A percentile compares a stretch with the other conserved stretches of the same genome.
Evolutionary conservation across 2,329 filamentous ascomycete species (phyloP).

Genomic region (Penicillium sp.): DNA sequence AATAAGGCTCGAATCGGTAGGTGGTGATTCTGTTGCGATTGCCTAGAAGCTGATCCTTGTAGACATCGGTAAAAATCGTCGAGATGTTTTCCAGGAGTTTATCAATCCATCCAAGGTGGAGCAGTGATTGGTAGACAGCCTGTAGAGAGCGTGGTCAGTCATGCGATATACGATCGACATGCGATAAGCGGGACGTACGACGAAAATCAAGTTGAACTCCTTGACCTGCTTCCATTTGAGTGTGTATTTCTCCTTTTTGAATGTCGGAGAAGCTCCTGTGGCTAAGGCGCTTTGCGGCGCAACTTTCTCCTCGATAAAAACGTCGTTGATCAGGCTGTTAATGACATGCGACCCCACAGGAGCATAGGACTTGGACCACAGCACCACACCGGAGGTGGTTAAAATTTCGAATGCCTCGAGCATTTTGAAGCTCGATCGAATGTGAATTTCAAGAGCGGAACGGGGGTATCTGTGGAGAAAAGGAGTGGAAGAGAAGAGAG

Average conservation of each 20-base stretch:
- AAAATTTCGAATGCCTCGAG: conserved; percentile 96
- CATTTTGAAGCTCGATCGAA: conserved; percentile 54
- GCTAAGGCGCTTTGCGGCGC: conserved; percentile 58
- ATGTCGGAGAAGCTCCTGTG: conserved; percentile 66
- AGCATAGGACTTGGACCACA: conserved; percentile 89
- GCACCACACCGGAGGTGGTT: conserved; percentile 91
- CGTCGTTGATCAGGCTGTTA: conserved; percentile 92
- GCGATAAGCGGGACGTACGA: conserved; percentile 58
- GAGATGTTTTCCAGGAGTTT: conserved; percentile 93
- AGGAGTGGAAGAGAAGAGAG: conserved; percentile 19
- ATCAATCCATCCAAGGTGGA: conserved; percentile 96
- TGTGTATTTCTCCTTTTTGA: conserved; percentile 90
- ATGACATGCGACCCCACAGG: conserved; percentile 78
- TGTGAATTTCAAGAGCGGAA: conserved; percentile 2
- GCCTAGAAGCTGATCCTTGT: conserved; percentile 81
- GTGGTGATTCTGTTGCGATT: conserved; percentile 75
- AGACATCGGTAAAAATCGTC: conserved; percentile 86
- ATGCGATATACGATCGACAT: conserved; percentile 8
- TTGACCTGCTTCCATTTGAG: conserved; percentile 92
- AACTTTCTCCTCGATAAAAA: conserved; percentile 94
- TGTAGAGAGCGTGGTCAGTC: conserved; percentile 40
- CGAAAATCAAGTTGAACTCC: conserved; percentile 92
- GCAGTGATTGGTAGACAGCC: conserved; percentile 94
- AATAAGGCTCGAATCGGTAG: conserved; percentile 89
- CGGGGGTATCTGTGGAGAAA: conserved; percentile 2